Percentiles rank a stretch among this genome's conserved stretches.
Conservation (phyloP, 23 red algal species). For the Gracilaria caudata region DNA sequence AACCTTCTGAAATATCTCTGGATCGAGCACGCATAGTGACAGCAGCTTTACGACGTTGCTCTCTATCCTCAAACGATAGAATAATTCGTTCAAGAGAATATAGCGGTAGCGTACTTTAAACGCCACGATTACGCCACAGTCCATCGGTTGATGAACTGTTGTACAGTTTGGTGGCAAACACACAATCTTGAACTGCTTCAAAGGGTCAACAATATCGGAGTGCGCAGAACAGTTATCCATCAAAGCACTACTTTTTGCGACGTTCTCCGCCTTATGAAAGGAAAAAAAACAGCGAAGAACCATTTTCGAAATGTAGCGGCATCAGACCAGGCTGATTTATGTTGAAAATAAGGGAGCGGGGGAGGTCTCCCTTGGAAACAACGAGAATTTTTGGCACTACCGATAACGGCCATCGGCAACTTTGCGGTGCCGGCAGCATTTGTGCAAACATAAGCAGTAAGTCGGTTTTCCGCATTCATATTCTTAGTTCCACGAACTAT, state of each 20-base stretch:
- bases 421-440: conserved; percentile 28
- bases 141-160: too few species aligned
- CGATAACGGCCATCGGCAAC: conserved; percentile 43
- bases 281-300: conserved; percentile 21
- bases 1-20: too few species aligned
- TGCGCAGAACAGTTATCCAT: conserved; percentile 36
- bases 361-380: neutral
- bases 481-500: conserved; percentile 8
- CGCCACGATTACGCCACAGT: too few species aligned
- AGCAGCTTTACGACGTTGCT: too few species aligned
- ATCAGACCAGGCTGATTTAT: conserved; percentile 14
- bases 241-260: neutral
- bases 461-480: conserved; percentile 25
- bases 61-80: too few species aligned
- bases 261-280: neutral
- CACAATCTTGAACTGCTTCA: neutral
- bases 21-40: too few species aligned
- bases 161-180: neutral
- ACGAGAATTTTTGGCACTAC: conserved; percentile 2
- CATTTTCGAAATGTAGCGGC: neutral
- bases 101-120: too few species aligned
- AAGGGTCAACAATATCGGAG: neutral
- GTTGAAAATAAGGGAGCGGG: conserved; percentile 17
- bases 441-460: conserved; percentile 41
- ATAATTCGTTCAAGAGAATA: too few species aligned